These are phyloP conservation scores for Carex littledalei DNA, from an alignment of 176 grass and related monocot genomes.

Conservation along the genomic window DNA sequence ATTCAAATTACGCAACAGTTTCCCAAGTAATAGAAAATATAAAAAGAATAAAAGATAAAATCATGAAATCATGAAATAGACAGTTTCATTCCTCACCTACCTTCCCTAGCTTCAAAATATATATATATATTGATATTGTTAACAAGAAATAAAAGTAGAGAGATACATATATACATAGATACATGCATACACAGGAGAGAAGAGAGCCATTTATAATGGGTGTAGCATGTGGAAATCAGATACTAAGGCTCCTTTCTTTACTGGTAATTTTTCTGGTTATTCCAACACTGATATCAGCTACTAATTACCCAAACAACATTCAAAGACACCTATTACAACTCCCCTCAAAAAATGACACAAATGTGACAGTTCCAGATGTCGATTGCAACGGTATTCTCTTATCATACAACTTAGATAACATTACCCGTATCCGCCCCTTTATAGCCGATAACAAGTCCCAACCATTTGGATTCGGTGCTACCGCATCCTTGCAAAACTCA, in stretches of 20 bases:
- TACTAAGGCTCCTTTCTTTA: background rate
- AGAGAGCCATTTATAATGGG: background rate
- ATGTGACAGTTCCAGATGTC: constrained; percentile 21
- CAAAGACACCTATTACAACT: constrained; percentile 2
- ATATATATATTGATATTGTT: background rate
- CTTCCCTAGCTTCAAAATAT: background rate
- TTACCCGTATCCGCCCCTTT: constrained; percentile 52
- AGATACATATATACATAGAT: background rate
- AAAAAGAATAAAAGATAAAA: background rate
- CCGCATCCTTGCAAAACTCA: constrained; percentile 49
- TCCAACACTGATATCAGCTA: background rate
- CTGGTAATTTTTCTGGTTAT: background rate
- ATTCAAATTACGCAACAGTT: constrained; percentile 9
- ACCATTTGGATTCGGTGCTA: constrained; percentile 60
- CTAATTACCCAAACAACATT: background rate
- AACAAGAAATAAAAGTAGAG: background rate
- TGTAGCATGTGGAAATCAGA: background rate
- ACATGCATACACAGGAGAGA: background rate
- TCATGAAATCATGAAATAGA: background rate
- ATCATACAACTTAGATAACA: constrained; percentile 40
- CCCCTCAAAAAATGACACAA: background rate
- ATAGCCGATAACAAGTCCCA: constrained; percentile 19
- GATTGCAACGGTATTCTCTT: constrained; percentile 68
- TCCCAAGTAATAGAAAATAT: background rate
- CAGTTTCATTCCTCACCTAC: background rate